These are phyloP conservation scores for Mucor plumbeus DNA, from an alignment of 371 early-diverging fungal species.

Conservation along the genomic window DNA sequence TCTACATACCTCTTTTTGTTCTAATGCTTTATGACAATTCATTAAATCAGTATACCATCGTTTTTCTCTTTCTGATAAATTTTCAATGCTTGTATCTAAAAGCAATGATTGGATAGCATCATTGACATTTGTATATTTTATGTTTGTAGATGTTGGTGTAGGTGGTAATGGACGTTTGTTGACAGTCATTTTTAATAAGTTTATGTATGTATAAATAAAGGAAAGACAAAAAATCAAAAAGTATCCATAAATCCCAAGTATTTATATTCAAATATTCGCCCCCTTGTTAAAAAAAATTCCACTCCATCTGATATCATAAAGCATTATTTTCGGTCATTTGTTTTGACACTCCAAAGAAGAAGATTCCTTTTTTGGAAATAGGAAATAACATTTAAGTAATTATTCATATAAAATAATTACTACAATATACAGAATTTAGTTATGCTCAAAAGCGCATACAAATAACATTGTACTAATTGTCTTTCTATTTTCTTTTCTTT, in stretches of 20 bases:
- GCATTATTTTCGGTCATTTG: conserved; percentile 22
- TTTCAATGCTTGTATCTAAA: conserved; percentile 10
- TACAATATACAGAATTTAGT: no score
- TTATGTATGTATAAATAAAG: not conserved
- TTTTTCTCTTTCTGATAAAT: conserved; percentile 20
- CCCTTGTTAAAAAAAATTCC: not conserved
- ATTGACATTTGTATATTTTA: conserved; percentile 22
- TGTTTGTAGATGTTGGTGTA: conserved; percentile 29
- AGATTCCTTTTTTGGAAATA: conserved; percentile 13
- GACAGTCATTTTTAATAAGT: conserved; percentile 3
- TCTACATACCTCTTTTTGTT: conserved; percentile 25
- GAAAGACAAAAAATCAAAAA: not conserved
- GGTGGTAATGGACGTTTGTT: conserved; percentile 23
- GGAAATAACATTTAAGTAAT: not conserved
- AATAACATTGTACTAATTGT: no score
- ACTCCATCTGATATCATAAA: not conserved
- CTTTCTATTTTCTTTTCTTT: no score
- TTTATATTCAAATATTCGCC: not conserved
- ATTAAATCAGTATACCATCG: conserved; percentile 15
- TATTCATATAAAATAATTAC: no score
- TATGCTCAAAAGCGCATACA: no score
- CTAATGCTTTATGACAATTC: conserved; percentile 25
- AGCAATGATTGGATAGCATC: conserved; percentile 18
- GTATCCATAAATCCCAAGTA: no score
- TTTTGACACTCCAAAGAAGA: conserved; percentile 10